Evolutionary conservation across 345 rosid genomes (phyloP).

Genomic region (Reutealis trisperma): DNA sequence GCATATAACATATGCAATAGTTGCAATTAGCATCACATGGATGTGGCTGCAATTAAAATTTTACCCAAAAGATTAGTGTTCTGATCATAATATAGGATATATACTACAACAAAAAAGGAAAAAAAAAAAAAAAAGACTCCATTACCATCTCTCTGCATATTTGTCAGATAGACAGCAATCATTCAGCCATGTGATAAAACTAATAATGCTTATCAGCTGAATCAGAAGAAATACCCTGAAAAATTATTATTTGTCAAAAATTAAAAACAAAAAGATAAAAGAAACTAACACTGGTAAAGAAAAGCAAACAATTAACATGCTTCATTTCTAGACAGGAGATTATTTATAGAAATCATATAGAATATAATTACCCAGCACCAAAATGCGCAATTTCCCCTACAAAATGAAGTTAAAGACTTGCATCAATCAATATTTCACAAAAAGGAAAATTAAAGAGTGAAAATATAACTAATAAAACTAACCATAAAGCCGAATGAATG

Average conservation of each 20-base stretch:
- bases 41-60: conserved; percentile 55
- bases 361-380: conserved; percentile 75
- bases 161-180: conserved; percentile 65
- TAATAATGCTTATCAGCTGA: conserved; percentile 87
- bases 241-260: conserved; percentile 10
- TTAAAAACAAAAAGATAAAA: background rate
- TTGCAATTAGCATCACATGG: conserved; percentile 70
- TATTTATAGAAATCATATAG: too few species aligned
- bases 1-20: conserved; percentile 68
- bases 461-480: conserved; percentile 16
- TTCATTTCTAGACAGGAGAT: too few species aligned
- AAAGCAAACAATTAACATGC: too few species aligned
- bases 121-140: background rate
- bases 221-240: conserved; percentile 91
- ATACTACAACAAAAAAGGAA: too few species aligned
- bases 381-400: conserved; percentile 96
- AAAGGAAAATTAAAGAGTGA: background rate
- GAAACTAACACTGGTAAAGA: background rate
- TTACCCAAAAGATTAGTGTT: conserved; percentile 2
- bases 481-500: conserved; percentile 76
- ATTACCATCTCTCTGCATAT: conserved; percentile 75
- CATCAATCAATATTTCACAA: background rate
- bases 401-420: background rate
- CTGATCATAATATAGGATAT: background rate
- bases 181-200: conserved; percentile 86